Evolutionary conservation across 129 eudicot genomes (phyloP).

Genomic region (Daucus carota): DH1_v3.0 NC_030387.2:31526001-31526500

Average conservation of each 20-base stretch:
- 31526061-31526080: constrained; percentile 72
- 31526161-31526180: neutral
- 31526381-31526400: neutral
- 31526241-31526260: neutral
- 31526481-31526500: no score
- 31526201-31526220: neutral
- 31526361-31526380: neutral
- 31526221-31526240: neutral
- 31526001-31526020: constrained; percentile 62
- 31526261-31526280: neutral
- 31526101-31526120: neutral
- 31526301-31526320: neutral
- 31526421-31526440: neutral
- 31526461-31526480: neutral
- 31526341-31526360: neutral
- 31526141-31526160: neutral
- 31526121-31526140: neutral
- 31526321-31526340: neutral
- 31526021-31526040: constrained; percentile 68
- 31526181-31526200: neutral
- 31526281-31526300: neutral
- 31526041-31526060: constrained; percentile 84
- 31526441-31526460: neutral
- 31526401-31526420: neutral
- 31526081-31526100: constrained; percentile 53